Evolutionary conservation across 2,329 filamentous ascomycete genomes (phyloP).

Genomic region (Calonectria naviculata): DNA sequence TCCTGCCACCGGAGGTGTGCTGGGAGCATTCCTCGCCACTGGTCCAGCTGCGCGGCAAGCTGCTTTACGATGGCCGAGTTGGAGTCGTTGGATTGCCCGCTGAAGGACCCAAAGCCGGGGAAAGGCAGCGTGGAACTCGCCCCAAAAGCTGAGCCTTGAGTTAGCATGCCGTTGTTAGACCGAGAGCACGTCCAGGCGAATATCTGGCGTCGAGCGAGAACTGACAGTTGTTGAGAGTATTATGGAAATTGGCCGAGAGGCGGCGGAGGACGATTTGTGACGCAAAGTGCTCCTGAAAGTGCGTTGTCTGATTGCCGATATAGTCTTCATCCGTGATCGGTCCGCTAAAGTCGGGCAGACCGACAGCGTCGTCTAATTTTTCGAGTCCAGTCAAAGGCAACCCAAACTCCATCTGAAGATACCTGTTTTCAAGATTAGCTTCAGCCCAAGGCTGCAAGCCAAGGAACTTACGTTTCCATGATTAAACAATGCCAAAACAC

Average conservation of each 20-base stretch:
- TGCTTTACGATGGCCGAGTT: slow-evolving; percentile 56
- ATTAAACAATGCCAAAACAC: slow-evolving; percentile 42
- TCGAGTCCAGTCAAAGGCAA: slow-evolving; percentile 66
- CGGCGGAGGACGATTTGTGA: slow-evolving; percentile 68
- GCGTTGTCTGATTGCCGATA: slow-evolving; percentile 59
- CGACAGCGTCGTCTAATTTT: slow-evolving; percentile 62
- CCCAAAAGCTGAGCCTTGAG: slow-evolving; percentile 31
- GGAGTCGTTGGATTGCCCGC: slow-evolving; percentile 24
- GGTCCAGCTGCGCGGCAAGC: slow-evolving; percentile 64
- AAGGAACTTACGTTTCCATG: slow-evolving; percentile 37
- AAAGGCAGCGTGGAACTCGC: slow-evolving; percentile 21
- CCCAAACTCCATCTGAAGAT: slow-evolving; percentile 68
- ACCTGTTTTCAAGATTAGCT: slow-evolving; percentile 48
- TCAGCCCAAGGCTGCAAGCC: background rate
- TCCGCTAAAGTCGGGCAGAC: slow-evolving; percentile 64
- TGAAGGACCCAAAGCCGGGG: slow-evolving; percentile 29
- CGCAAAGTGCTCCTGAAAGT: slow-evolving; percentile 69
- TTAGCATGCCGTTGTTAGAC: slow-evolving; percentile 15
- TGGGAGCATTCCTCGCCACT: slow-evolving; percentile 69
- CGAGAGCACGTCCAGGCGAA: background rate
- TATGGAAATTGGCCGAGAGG: slow-evolving; percentile 64
- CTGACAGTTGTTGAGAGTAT: slow-evolving; percentile 63
- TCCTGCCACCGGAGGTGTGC: slow-evolving; percentile 68
- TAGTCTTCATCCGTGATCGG: slow-evolving; percentile 60
- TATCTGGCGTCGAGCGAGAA: slow-evolving; percentile 19